Evolutionary conservation across 768 basidiomycete species (phyloP), one percentile per base, ranked within the genome.

Genomic region (Mycena polygramma): DNA sequence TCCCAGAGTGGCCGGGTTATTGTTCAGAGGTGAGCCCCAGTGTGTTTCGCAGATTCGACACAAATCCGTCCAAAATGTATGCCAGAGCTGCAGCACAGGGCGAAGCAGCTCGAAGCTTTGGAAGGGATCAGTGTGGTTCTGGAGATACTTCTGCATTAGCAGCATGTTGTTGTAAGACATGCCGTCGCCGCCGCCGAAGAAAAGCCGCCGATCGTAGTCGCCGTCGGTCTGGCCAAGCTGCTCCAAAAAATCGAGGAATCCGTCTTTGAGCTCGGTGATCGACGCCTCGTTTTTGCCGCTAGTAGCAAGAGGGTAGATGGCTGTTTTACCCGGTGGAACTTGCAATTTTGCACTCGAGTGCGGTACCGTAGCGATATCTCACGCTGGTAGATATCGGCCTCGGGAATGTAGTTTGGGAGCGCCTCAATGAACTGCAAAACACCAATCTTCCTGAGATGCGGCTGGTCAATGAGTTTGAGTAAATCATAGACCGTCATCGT

Each of bases 111-210:
- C 64, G 20, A 79, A 70, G 2, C 73, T 73, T 4, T 74, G 45
- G 52, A 77, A 76, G 20, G 75, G 68, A 66, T 77, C 77, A 66
- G 43, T 9, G 8, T 36, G 14, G 46, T 61, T 61, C 14, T 61
- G 59, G 14, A 61, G 59, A 22, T 61, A 26, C 63, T 73, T 61
- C 37, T 66, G 41, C 49, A 78, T 45, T 20, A 68, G 46, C 11
- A 13, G 43, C 10, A 17, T 45, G 15, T 45, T 45, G 17, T 84
- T 76, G 69, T 67, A 84, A 2, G 82, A 81, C 36, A 82, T 71
- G 0, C 83, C 81, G 73, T 83, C 81, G 2, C 82, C 81, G 14
- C 78, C 77, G 20, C 77, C 72, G 13, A 78, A 74, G 43, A 80
- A 66, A 14, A 81, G 58, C 22, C 51, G 24, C 6, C 13, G 30